Conservation (phyloP, 2,329 filamentous ascomycete genomes). For the Fusarium guadeloupense region DNA sequence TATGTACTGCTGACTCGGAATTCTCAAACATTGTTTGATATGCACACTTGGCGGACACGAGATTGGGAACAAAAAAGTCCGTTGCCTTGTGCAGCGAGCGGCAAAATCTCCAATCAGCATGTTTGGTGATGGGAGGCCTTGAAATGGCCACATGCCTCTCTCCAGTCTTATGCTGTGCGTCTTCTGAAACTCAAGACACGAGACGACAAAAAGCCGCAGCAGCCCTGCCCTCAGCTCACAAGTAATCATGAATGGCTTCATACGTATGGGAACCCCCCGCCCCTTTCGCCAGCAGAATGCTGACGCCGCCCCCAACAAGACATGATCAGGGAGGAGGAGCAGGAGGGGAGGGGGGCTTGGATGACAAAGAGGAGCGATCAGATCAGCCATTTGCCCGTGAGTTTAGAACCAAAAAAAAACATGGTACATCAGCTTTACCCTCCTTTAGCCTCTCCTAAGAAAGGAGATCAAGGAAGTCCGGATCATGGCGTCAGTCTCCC, state of each 20-base stretch:
- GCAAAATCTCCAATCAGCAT: slow-evolving; percentile 23
- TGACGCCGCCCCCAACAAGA: slow-evolving; percentile 19
- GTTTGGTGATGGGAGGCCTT: not conserved
- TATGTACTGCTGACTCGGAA: not conserved
- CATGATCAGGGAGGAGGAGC: slow-evolving; percentile 2
- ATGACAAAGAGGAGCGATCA: slow-evolving; percentile 1
- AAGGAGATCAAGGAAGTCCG: not conserved
- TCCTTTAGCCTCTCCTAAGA: not conserved
- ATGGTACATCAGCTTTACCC: not conserved
- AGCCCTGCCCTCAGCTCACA: slow-evolving; percentile 7
- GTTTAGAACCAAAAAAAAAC: too few relatives aligned
- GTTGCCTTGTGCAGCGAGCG: not conserved
- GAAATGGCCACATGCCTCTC: slow-evolving; percentile 13
- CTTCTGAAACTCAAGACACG: slow-evolving; percentile 14
- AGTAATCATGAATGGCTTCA: slow-evolving; percentile 6
- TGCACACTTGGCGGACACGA: slow-evolving; percentile 10
- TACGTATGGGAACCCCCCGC: not conserved
- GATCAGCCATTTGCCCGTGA: not conserved
- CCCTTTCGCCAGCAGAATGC: slow-evolving; percentile 28
- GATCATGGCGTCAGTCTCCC: slow-evolving; percentile 36
- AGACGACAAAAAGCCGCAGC: slow-evolving; percentile 11
- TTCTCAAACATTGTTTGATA: slow-evolving; percentile 22
- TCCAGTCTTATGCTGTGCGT: too few relatives aligned
- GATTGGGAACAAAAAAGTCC: too few relatives aligned
- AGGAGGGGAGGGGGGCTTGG: not conserved